Evolutionary conservation across 2,329 filamentous ascomycete species (phyloP), one percentile per base, ranked within the genome.

Genomic region (Mariannaea sp.): DNA sequence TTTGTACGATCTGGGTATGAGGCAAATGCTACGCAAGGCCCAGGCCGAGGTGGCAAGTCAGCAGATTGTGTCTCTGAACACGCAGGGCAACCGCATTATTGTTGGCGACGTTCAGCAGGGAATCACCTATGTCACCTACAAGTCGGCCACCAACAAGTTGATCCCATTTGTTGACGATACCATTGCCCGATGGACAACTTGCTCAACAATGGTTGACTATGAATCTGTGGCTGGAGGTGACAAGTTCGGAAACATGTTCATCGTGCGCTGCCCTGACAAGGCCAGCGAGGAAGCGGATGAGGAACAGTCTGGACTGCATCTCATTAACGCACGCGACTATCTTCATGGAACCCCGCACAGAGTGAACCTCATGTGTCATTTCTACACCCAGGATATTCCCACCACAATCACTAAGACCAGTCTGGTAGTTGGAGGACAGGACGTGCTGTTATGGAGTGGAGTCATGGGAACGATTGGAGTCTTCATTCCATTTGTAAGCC

Each of bases 241-340:
- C 76, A 97, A 97, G 70, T 99, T 99, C 61, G 95, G 94, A 56
- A 99, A 99, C 66, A 75, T 99, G 13, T 99, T 92, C 87, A 83
- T 99, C 38, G 80, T 99, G 24, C 88, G 94, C 41, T 94, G 90
- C 66, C 92, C 93, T 0, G 79, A 86, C 55, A 94, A 96, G 70
- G 86, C 88, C 7, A 96, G 90, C 30, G 87, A 92, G 60, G 90
- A 95, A 70, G 89, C 92, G 0, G 94, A 99, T 65, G 94, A 97
- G 71, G 90, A 96, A 56, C 90, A 90, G 40, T 90, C 90, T 3
- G 93, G 92, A 12, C 86, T 92, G 3, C 92, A 97, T 73, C 83
- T 99, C n/a, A 81, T 90, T 22, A 92, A 99, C 65, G 91, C 95
- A 56, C 85, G 92, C 60, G 84, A 86, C 60, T 99, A 97, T 67